phyloP scores from a whole-genome alignment of 257 asterid genomes.

The Eustoma russellianum region DNA sequence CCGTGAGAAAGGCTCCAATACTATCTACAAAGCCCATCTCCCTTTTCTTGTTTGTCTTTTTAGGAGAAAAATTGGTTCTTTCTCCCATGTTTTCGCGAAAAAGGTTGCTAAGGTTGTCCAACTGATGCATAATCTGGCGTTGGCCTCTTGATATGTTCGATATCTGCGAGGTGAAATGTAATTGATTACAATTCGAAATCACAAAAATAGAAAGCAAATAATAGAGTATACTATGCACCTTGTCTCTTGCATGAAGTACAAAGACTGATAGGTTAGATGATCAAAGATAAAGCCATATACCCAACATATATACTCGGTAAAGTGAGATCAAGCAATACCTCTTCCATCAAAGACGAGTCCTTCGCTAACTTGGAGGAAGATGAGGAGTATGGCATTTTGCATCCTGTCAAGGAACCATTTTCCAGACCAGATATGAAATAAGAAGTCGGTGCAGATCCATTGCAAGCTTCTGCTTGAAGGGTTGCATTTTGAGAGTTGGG shows the following conservation, averaged over 20 bases:
- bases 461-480: constrained; percentile 49
- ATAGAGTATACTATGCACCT: no score
- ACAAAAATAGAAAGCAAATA: no score
- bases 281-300: no score
- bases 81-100: constrained; percentile 29
- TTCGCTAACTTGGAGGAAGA: constrained; percentile 69
- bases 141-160: constrained; percentile 60
- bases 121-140: constrained; percentile 73
- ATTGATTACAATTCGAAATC: no score
- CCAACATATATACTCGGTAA: no score
- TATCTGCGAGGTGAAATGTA: constrained; percentile 27
- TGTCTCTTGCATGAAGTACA: no score
- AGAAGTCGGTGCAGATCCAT: constrained; percentile 83
- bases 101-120: constrained; percentile 56
- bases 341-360: constrained; percentile 66
- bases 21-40: constrained; percentile 15
- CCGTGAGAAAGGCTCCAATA: constrained; percentile 14
- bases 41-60: constrained; percentile 11
- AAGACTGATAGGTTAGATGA: no score
- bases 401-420: constrained; percentile 59
- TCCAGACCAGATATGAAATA: constrained; percentile 73
- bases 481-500: constrained; percentile 45
- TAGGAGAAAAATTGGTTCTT: constrained; percentile 7
- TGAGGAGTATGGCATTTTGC: constrained; percentile 55
- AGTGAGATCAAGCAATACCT: constrained; percentile 33